phyloP scores from a whole-genome alignment of 495 filamentous ascomycete genomes.

The Neurospora sp. region DNA sequence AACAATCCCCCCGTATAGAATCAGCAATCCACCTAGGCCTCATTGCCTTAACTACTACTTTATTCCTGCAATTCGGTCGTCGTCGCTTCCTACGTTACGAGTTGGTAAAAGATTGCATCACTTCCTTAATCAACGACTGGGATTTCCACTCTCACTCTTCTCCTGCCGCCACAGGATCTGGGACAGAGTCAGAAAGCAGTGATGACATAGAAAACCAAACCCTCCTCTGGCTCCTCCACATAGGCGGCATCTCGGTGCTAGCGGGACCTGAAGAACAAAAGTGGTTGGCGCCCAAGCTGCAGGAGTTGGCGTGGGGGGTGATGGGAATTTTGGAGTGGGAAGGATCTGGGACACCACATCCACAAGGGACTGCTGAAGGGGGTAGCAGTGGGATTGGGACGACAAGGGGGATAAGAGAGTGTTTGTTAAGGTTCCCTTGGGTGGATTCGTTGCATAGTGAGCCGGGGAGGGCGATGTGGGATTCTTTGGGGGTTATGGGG shows the following conservation, averaged over 20 bases:
- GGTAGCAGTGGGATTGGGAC: too few species aligned
- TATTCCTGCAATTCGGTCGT: background rate
- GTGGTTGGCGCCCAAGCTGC: background rate
- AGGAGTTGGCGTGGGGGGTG: background rate
- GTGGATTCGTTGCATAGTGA: background rate
- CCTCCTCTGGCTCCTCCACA: background rate
- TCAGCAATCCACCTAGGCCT: background rate
- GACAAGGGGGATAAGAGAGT: background rate
- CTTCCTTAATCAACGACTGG: background rate
- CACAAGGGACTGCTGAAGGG: too few species aligned
- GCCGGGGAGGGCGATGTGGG: background rate
- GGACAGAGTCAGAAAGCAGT: background rate
- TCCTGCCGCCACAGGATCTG: too few species aligned
- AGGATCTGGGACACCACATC: background rate
- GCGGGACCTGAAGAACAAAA: background rate
- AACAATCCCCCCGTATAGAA: background rate
- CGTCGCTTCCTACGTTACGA: background rate
- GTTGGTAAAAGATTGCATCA: background rate
- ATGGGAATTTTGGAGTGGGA: background rate
- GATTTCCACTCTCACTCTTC: background rate
- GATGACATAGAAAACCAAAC: background rate
- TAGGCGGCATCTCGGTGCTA: background rate
- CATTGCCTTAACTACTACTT: background rate
- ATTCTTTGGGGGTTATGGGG: background rate
- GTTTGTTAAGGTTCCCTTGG: background rate